Percentiles rank a stretch among this genome's conserved stretches.
Evolutionary conservation across 371 early-diverging fungal genomes (phyloP).

Genomic region (Mucor circinelloides): DNA sequence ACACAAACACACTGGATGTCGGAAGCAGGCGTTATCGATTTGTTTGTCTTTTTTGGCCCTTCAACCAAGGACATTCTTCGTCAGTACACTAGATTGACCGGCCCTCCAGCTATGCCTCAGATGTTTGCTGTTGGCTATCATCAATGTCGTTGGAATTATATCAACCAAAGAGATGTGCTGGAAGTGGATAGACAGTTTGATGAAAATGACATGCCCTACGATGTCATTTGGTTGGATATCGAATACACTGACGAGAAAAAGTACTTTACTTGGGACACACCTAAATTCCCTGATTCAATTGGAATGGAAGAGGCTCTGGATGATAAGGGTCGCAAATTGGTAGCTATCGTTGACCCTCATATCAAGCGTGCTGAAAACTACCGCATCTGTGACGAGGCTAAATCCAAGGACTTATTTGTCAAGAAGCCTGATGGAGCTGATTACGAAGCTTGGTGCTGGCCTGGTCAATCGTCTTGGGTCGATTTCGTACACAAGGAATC

Average conservation of each 20-base stretch:
- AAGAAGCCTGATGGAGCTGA: conserved; percentile 71
- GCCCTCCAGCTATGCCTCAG: conserved; percentile 85
- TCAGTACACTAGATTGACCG: conserved; percentile 79
- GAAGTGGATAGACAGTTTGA: conserved; percentile 85
- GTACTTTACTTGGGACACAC: conserved; percentile 89
- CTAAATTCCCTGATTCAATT: conserved; percentile 88
- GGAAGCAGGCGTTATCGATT: conserved; percentile 90
- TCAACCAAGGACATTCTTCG: conserved; percentile 69
- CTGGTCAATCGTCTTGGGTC: conserved; percentile 86
- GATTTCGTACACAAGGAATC: conserved; percentile 85
- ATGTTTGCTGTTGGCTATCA: conserved; percentile 92
- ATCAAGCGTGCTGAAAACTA: conserved; percentile 86
- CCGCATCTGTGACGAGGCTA: conserved; percentile 77
- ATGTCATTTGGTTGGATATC: conserved; percentile 95
- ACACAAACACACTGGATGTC: conserved; percentile 92
- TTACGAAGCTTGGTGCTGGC: conserved; percentile 95
- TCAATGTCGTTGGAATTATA: conserved; percentile 95
- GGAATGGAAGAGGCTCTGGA: conserved; percentile 82
- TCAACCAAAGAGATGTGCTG: conserved; percentile 80
- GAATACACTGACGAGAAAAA: conserved; percentile 92
- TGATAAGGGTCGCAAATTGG: conserved; percentile 83
- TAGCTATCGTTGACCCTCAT: conserved; percentile 97
- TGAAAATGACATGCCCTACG: conserved; percentile 84
- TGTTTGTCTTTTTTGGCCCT: conserved; percentile 90
- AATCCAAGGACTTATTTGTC: conserved; percentile 74